These are phyloP conservation scores for Dipteronia dyeriana DNA, from an alignment of 345 rosid species.

Conservation along the genomic window DNA sequence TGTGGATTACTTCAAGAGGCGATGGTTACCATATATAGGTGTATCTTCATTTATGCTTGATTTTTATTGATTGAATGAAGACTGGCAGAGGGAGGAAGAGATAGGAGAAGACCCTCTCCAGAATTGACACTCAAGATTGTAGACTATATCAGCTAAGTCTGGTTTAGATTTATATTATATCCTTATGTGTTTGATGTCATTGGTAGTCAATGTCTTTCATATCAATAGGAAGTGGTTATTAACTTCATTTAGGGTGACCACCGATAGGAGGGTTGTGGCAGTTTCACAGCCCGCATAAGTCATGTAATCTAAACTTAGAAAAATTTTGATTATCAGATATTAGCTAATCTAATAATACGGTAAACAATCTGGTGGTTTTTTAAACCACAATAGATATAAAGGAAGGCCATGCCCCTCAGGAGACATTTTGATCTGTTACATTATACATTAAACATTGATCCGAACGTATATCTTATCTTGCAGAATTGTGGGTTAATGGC, in stretches of 20 bases:
- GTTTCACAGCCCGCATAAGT: neutral
- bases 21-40: constrained; percentile 52
- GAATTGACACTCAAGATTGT: neutral
- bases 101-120: neutral
- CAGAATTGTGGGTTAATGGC: constrained; percentile 47
- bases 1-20: constrained; percentile 48
- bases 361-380: neutral
- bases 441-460: neutral
- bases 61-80: constrained; percentile 3
- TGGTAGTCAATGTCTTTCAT: neutral
- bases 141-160: neutral
- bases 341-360: neutral
- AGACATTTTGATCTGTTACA: constrained; percentile 12
- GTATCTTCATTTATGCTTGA: constrained; percentile 21
- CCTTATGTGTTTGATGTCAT: neutral
- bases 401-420: neutral
- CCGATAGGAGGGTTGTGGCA: neutral
- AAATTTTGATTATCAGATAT: neutral
- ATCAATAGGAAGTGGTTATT: neutral
- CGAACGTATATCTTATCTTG: constrained; percentile 18
- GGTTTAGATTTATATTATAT: neutral
- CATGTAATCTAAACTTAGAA: neutral
- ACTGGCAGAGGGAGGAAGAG: neutral
- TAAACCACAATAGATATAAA: neutral
- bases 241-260: neutral